Base-by-base conservation (phyloP, 176 grass and related monocot species). In the Melocanna baccifera region DNA sequence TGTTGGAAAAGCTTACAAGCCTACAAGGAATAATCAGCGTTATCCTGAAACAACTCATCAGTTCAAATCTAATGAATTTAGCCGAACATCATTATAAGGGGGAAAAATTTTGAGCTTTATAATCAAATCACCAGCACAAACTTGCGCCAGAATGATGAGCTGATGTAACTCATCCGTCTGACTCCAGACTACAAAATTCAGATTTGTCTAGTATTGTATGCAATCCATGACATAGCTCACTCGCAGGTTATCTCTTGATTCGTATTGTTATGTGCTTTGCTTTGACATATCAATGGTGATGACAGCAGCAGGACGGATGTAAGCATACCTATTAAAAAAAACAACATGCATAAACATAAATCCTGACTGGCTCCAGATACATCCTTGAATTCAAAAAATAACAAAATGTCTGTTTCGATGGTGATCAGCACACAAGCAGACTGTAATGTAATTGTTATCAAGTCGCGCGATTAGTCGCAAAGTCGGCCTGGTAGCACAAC, bases 281-380 rank as follows among this genome's bases (percentile, higher is more conserved):
- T 84, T 73, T 50, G 50, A 42, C 48, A 62, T 48, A 61, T 81
- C 82, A 75, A 48, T 81, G 59, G 62, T 51, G 32, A 69, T 53
- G 51, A 18, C 40, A 85, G 16, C 41, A 75, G 32, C 13, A 30
- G 26, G 61, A 63, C 13, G 5, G 26, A 48, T 22, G 23, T 71
- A 75, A 81, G 71, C 50, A 68, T 22, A 53, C 67, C 84, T 87
- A 61, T 36, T 53, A 34, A 59, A 78, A 65, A 83, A 87, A 67
- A 26, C 12, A 77, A n/a, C 10, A 84, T 47, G 57, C 57, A 59
- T 9, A 42, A 1, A 65, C 40, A 75, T 66, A 29, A 83, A 47
- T 61, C 13, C 20, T 13, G 4, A 43, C 7, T 59, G 40, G 43
- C 32, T 62, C 77, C 32, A 81, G 23, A 62, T 75, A 43, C 43